These are phyloP conservation scores for Xylaria intraflava DNA, from an alignment of 495 filamentous ascomycete species.

Conservation along the genomic window DNA sequence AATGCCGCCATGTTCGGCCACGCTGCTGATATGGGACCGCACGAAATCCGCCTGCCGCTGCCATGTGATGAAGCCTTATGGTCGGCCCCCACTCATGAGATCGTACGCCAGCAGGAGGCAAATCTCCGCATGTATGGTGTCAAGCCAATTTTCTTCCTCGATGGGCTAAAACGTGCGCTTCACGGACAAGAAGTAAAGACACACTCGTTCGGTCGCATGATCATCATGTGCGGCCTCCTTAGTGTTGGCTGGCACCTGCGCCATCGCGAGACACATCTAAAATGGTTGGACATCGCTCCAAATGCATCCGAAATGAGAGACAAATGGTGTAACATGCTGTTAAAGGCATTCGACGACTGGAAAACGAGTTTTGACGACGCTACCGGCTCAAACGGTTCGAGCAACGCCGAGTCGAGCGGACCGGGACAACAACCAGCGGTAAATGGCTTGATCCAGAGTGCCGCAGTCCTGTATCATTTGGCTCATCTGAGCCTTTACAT, in stretches of 20 bases:
- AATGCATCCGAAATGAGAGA: conserved; percentile 74
- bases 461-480: conserved; percentile 82
- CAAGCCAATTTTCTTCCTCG: conserved; percentile 78
- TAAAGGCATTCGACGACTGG: conserved; percentile 90
- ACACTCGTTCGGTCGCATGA: conserved; percentile 87
- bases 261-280: conserved; percentile 88
- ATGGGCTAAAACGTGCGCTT: conserved; percentile 81
- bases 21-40: conserved; percentile 89
- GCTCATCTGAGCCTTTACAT: conserved; percentile 95
- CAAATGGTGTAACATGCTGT: conserved; percentile 79
- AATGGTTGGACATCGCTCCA: conserved; percentile 61
- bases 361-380: conserved; percentile 83
- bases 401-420: conserved; percentile 31
- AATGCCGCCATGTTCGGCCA: conserved; percentile 98
- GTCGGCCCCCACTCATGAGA: conserved; percentile 81
- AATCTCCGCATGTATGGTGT: conserved; percentile 78
- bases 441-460: conserved; percentile 75
- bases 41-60: conserved; percentile 87
- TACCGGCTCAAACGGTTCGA: conserved; percentile 34
- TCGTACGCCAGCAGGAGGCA: conserved; percentile 76
- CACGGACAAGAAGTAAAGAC: conserved; percentile 84
- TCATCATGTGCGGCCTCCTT: conserved; percentile 89
- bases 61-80: conserved; percentile 93
- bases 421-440: conserved; percentile 43
- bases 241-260: conserved; percentile 96